A percentile compares a stretch with the other conserved stretches of the same genome.
Evolutionary conservation across 208 protist species (phyloP).

Genomic region (Wallacemonas sp.): DNA sequence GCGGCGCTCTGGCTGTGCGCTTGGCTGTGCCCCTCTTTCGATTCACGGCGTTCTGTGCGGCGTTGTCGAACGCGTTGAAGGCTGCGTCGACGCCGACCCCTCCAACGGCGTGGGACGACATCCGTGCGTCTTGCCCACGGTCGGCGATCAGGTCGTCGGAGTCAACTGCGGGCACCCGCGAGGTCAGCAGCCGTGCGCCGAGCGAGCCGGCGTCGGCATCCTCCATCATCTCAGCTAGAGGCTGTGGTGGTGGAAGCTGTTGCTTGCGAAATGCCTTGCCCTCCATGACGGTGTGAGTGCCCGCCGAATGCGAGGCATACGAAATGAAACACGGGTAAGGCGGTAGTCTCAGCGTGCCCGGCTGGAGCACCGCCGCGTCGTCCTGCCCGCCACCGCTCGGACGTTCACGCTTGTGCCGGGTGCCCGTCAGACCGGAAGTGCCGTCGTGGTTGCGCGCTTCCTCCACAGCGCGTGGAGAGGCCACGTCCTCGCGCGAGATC

Average conservation of each 20-base stretch:
- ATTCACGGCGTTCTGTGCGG: constrained; percentile 31
- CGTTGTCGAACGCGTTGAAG: constrained; percentile 69
- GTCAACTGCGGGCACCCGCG: constrained; percentile 42
- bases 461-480: not conserved
- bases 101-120: not conserved
- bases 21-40: constrained; percentile 23
- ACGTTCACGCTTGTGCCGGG: not conserved
- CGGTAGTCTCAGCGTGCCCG: constrained; percentile 9
- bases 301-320: not conserved
- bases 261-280: constrained; percentile 30
- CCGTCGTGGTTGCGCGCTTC: not conserved
- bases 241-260: constrained; percentile 16
- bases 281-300: not conserved
- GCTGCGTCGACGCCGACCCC: not conserved
- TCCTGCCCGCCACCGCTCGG: not conserved
- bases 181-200: constrained; percentile 23
- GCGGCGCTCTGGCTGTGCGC: not conserved
- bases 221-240: constrained; percentile 37
- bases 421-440: too few species aligned
- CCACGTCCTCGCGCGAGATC: constrained; percentile 21
- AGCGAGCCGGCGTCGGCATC: constrained; percentile 8
- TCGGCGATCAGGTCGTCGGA: constrained; percentile 41
- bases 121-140: constrained; percentile 10
- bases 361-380: not conserved
- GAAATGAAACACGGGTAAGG: constrained; percentile 45